Evolutionary conservation across 495 filamentous ascomycete genomes (phyloP).

Genomic region (Cercophora sp.): DNA sequence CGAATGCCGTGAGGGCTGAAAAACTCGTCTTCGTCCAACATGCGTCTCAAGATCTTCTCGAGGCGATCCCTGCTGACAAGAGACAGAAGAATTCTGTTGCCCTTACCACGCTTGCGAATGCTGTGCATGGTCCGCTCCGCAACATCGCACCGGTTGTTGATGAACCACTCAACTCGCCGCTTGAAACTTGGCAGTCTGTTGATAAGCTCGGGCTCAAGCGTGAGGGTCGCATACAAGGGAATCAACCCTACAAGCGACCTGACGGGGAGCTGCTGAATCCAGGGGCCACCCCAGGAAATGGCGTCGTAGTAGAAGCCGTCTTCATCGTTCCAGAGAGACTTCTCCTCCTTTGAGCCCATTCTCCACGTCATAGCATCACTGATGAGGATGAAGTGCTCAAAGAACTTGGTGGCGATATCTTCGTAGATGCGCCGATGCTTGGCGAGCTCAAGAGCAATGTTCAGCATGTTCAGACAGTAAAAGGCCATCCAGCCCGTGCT

Average conservation of each 20-base stretch:
- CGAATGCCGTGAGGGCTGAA: constrained; percentile 85
- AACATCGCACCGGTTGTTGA: constrained; percentile 76
- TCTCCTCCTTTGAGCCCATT: constrained; percentile 65
- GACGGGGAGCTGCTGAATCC: constrained; percentile 87
- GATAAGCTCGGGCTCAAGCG: constrained; percentile 88
- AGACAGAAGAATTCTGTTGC: constrained; percentile 75
- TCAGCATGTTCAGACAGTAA: constrained; percentile 92
- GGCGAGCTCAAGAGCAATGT: constrained; percentile 89
- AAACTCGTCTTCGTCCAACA: constrained; percentile 94
- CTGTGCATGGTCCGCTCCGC: constrained; percentile 90
- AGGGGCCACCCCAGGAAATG: constrained; percentile 90
- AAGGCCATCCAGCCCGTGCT: constrained; percentile 99
- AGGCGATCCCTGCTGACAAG: constrained; percentile 87
- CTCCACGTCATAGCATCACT: constrained; percentile 96
- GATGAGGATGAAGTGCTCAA: constrained; percentile 96
- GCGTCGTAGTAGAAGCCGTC: constrained; percentile 99
- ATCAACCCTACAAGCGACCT: constrained; percentile 89
- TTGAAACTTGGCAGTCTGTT: constrained; percentile 93
- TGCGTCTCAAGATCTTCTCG: constrained; percentile 77
- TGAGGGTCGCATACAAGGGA: constrained; percentile 85
- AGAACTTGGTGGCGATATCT: constrained; percentile 97
- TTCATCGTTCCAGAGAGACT: constrained; percentile 90
- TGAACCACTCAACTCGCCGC: constrained; percentile 86
- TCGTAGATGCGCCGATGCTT: constrained; percentile 96
- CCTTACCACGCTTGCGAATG: constrained; percentile 83